Evolutionary conservation across 768 basidiomycete species (phyloP).

Genomic region (Trametes meyenii): DNA sequence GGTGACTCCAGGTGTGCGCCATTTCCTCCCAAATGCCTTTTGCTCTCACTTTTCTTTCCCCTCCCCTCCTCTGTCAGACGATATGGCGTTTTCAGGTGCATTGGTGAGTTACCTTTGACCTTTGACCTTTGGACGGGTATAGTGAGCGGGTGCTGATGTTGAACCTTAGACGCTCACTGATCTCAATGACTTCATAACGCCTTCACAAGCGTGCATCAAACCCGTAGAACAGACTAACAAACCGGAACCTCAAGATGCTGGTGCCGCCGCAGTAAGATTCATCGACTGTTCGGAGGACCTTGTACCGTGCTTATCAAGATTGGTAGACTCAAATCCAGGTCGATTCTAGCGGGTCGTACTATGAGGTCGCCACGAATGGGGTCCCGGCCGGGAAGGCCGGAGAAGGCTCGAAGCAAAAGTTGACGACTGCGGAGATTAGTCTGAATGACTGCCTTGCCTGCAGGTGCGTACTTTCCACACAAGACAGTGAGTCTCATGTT

Average conservation of each 20-base stretch:
- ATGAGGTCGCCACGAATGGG: conserved; percentile 63
- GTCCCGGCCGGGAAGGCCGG: conserved; percentile 18
- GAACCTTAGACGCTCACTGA: conserved; percentile 78
- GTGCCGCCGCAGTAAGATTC: conserved; percentile 45
- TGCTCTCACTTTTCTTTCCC: background rate
- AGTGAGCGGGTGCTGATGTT: background rate
- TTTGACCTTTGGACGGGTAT: background rate
- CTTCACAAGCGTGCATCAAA: conserved; percentile 96
- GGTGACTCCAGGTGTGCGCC: conserved; percentile 8
- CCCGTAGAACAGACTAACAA: conserved; percentile 69
- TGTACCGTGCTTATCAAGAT: background rate
- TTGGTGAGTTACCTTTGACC: conserved; percentile 61
- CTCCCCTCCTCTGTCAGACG: background rate
- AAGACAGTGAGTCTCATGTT: background rate
- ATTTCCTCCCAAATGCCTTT: conserved; percentile 9
- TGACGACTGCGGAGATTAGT: conserved; percentile 94
- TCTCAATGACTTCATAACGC: conserved; percentile 96
- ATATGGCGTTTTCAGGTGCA: conserved; percentile 88
- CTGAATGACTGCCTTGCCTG: conserved; percentile 98
- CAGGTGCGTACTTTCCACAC: conserved; percentile 59
- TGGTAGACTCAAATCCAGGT: conserved; percentile 91
- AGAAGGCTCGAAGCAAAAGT: conserved; percentile 50
- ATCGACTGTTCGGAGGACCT: conserved; percentile 29
- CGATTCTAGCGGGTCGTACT: conserved; percentile 84
- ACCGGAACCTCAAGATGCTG: conserved; percentile 44